A percentile compares a stretch with the other conserved stretches of the same genome.
These are phyloP conservation scores for Xylaria sp. DNA, from an alignment of 2,329 filamentous ascomycete species.

Conservation along the genomic window DNA sequence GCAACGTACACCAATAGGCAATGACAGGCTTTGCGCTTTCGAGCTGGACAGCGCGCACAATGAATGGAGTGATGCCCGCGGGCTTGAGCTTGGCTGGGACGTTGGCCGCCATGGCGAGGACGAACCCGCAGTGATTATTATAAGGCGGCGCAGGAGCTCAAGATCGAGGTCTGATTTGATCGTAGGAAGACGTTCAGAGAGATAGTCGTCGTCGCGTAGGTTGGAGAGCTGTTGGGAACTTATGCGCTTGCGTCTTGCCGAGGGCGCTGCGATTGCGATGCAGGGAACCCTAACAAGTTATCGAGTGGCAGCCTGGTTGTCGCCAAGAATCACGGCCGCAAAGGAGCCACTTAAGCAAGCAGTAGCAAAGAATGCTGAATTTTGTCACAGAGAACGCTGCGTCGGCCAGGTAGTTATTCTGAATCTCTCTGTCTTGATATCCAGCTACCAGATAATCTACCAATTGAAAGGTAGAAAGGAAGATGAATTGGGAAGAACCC, in stretches of 20 bases:
- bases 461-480: background rate
- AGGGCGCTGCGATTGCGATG: background rate
- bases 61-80: conserved; percentile 85
- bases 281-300: background rate
- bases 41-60: conserved; percentile 84
- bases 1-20: conserved; percentile 88
- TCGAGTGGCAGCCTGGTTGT: conserved; percentile 7
- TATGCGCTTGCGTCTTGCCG: background rate
- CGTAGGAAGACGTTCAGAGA: background rate
- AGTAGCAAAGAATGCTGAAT: background rate
- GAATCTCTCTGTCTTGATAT: background rate
- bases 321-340: conserved; percentile 18
- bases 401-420: background rate
- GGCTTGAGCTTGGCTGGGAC: conserved; percentile 79
- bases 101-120: conserved; percentile 71
- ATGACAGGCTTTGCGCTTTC: conserved; percentile 87
- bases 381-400: background rate
- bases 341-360: conserved; percentile 13
- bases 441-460: conserved; percentile 7
- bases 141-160: background rate
- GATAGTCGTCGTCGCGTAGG: conserved; percentile 3
- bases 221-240: background rate
- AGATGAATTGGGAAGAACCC: background rate
- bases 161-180: background rate
- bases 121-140: background rate